Percentiles rank a stretch among this genome's conserved stretches.
Evolutionary conservation across 2,329 filamentous ascomycete genomes (phyloP).

Genomic region (Hymenoscyphus fructigenus): DNA sequence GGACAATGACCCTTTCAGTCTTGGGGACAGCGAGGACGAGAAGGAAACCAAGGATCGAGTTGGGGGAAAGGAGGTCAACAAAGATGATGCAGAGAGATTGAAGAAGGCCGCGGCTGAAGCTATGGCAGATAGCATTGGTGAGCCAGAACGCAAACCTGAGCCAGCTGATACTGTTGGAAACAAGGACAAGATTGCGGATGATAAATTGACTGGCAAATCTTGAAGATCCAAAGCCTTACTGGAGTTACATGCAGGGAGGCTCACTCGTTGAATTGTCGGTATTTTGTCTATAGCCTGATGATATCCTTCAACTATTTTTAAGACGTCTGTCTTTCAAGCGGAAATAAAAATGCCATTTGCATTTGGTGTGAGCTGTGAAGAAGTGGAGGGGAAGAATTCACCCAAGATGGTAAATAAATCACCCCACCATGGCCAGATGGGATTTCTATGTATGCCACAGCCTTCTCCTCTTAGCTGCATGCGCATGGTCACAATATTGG

Average conservation of each 20-base stretch:
- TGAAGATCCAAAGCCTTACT: neutral
- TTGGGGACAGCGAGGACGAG: constrained; percentile 95
- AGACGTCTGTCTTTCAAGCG: too few relatives aligned
- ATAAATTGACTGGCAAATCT: constrained; percentile 31
- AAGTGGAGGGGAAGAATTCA: neutral
- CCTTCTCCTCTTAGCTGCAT: neutral
- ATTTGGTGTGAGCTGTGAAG: too few relatives aligned
- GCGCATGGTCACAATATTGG: neutral
- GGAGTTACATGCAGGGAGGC: neutral
- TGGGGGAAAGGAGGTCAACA: constrained; percentile 52
- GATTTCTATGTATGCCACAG: neutral
- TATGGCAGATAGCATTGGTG: constrained; percentile 42
- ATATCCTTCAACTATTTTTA: constrained; percentile 11
- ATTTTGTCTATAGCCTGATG: constrained; percentile 14
- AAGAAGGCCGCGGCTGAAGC: constrained; percentile 61
- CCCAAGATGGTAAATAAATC: neutral
- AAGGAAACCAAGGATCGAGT: constrained; percentile 65
- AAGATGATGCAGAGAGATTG: constrained; percentile 55
- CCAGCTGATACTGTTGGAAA: constrained; percentile 33
- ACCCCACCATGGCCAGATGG: too few relatives aligned
- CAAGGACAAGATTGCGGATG: constrained; percentile 35
- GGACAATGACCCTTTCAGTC: constrained; percentile 93
- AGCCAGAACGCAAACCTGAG: constrained; percentile 32
- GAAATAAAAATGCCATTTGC: too few relatives aligned
- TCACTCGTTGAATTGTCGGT: neutral